Evolutionary conservation across 768 basidiomycete species (phyloP).

Genomic region (Lyophyllum decastes): DNA sequence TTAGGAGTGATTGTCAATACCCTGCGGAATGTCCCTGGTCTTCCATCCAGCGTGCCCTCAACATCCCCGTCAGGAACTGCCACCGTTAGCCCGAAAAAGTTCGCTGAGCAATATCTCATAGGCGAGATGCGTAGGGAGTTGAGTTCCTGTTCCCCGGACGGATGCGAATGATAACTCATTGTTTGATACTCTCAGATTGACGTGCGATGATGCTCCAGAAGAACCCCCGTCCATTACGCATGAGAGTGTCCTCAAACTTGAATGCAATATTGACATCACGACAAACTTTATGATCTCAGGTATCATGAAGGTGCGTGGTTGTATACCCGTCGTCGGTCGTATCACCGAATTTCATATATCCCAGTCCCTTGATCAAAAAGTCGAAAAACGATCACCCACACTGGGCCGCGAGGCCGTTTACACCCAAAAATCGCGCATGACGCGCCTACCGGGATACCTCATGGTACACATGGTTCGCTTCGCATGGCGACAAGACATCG

Average conservation of each 20-base stretch:
- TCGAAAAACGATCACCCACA: constrained; percentile 82
- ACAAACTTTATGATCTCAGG: constrained; percentile 92
- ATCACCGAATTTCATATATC: background rate
- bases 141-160: constrained; percentile 11
- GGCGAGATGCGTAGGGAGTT: constrained; percentile 77
- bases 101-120: constrained; percentile 81
- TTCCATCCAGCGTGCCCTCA: constrained; percentile 21
- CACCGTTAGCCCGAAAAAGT: constrained; percentile 46
- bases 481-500: constrained; percentile 89
- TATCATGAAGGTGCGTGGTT: constrained; percentile 65
- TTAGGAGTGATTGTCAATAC: constrained; percentile 75
- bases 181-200: constrained; percentile 50
- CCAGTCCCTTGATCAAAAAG: constrained; percentile 83
- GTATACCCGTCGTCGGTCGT: background rate
- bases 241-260: constrained; percentile 85
- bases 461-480: constrained; percentile 96
- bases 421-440: constrained; percentile 75
- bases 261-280: constrained; percentile 84
- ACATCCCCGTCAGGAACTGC: constrained; percentile 21
- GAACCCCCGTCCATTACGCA: constrained; percentile 63
- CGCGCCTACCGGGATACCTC: constrained; percentile 82
- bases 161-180: background rate
- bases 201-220: constrained; percentile 79
- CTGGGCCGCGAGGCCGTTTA: constrained; percentile 84
- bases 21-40: constrained; percentile 68